Percentiles rank a stretch among this genome's conserved stretches.
These are phyloP conservation scores for Bombardia bombarda DNA, from an alignment of 495 filamentous ascomycete genomes.

Conservation along the genomic window DNA sequence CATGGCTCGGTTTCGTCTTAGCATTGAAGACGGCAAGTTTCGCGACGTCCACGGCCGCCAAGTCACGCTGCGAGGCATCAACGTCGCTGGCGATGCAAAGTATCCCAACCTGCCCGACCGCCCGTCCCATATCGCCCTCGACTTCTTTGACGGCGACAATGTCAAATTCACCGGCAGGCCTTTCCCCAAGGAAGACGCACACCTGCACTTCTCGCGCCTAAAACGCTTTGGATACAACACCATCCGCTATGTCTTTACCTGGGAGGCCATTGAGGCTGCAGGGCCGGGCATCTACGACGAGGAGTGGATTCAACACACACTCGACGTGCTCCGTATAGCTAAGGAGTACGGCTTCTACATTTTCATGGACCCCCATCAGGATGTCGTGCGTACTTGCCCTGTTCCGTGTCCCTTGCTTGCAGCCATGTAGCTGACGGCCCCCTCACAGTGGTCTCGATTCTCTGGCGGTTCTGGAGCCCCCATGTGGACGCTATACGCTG, in stretches of 20 bases:
- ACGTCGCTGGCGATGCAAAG: constrained; percentile 58
- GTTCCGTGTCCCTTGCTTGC: not conserved
- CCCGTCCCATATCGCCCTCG: constrained; percentile 67
- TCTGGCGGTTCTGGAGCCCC: constrained; percentile 92
- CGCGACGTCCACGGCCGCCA: constrained; percentile 50
- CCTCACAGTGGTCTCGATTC: constrained; percentile 76
- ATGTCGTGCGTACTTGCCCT: constrained; percentile 60
- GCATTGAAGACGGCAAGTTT: constrained; percentile 76
- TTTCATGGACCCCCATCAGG: constrained; percentile 97
- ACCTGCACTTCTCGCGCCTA: constrained; percentile 79
- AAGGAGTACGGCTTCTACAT: constrained; percentile 90
- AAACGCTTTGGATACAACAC: constrained; percentile 90
- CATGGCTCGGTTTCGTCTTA: constrained; percentile 51
- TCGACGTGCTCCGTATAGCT: constrained; percentile 71
- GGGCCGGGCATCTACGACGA: constrained; percentile 95
- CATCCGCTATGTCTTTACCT: constrained; percentile 93
- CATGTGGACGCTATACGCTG: constrained; percentile 96
- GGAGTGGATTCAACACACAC: constrained; percentile 85
- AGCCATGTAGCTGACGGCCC: not conserved
- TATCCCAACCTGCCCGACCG: constrained; percentile 66
- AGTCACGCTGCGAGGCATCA: constrained; percentile 55
- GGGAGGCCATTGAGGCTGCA: constrained; percentile 95
- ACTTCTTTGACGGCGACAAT: constrained; percentile 88
- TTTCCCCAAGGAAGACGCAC: constrained; percentile 73
- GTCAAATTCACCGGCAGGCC: constrained; percentile 85